Evolutionary conservation across 2,329 filamentous ascomycete genomes (phyloP), one percentile per base, ranked within the genome.

Genomic region (Neopestalotiopsis clavispora): DNA sequence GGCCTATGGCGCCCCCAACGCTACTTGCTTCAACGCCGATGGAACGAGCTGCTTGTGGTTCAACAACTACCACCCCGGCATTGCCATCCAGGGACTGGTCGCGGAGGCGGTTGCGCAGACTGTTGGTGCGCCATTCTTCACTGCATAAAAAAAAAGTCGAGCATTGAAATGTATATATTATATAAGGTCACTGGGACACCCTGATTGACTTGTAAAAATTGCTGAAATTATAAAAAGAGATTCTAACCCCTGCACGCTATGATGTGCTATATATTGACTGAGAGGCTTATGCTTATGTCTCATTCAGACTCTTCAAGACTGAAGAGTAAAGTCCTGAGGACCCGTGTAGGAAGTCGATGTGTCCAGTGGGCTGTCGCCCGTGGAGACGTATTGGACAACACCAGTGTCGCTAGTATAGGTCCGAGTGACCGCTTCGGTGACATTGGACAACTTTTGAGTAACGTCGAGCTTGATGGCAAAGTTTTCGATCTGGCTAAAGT

Each of bases 21-120:
- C 71, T 7, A 73, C 71, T 2, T 74, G 72, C 28, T 63, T 70
- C 7, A 72, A 66, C 30, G 52, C 67, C 3, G 71, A 73, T 60
- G 73, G 73, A 2, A 68, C 28, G 28, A 71, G 69, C 49, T 74
- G 72, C 57, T 66, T 74, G 5, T 73, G 73, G 73, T 65, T 68
- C 17, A 71, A 74, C 40, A 68, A 70, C 17, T 74, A 73, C 45
- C 73, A 74, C 17, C 73, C 73, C 0, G 70, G 72, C 9, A 65
- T 73, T 6, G 71, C 69, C n/a, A 73, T 74, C 38, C 72, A 73
- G 12, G 59, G 72, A 28, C 57, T 67, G 52, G 69, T 73, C 9
- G 70, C 70, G 20, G 38, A 70, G 40, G 68, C 71, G 9, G 69
- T 72, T 14, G 69, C 70, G 1, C 17, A 69, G 56, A 42, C 65